A percentile compares a stretch with the other conserved stretches of the same genome.
Conservation (phyloP, 306 rosid species). For the Datisca glomerata region DNA sequence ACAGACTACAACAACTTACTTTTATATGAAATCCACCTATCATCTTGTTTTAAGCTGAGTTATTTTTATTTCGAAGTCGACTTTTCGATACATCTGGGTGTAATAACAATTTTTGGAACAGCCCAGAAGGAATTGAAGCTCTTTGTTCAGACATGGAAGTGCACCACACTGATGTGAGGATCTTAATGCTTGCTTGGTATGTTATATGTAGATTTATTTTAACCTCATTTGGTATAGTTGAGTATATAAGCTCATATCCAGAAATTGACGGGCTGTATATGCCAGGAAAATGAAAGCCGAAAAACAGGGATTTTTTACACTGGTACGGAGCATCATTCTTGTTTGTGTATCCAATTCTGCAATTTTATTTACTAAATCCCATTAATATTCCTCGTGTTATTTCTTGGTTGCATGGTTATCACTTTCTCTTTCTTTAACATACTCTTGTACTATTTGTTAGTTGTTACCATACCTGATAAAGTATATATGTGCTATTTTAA, state of each 20-base stretch:
- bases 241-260: slow-evolving; percentile 11
- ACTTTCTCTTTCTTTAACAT: no score
- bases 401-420: no score
- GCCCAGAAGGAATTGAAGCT: slow-evolving; percentile 93
- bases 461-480: no score
- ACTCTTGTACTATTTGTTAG: no score
- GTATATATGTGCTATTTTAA: no score
- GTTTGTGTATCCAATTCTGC: not conserved
- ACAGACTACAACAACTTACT: no score
- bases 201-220: slow-evolving; percentile 15
- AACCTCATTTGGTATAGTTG: slow-evolving; percentile 12
- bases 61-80: slow-evolving; percentile 4
- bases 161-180: slow-evolving; percentile 83
- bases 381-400: no score
- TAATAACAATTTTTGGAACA: slow-evolving; percentile 27
- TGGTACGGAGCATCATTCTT: slow-evolving; percentile 38
- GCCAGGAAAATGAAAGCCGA: slow-evolving; percentile 93
- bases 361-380: no score
- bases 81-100: not conserved
- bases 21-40: no score
- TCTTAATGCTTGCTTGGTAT: slow-evolving; percentile 99
- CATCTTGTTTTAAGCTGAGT: no score
- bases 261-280: slow-evolving; percentile 30
- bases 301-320: slow-evolving; percentile 89
- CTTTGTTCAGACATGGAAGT: slow-evolving; percentile 93